Evolutionary conservation across 345 rosid genomes (phyloP), one percentile per base, ranked within the genome.

Genomic region (Sisymbrium altissimum): DNA sequence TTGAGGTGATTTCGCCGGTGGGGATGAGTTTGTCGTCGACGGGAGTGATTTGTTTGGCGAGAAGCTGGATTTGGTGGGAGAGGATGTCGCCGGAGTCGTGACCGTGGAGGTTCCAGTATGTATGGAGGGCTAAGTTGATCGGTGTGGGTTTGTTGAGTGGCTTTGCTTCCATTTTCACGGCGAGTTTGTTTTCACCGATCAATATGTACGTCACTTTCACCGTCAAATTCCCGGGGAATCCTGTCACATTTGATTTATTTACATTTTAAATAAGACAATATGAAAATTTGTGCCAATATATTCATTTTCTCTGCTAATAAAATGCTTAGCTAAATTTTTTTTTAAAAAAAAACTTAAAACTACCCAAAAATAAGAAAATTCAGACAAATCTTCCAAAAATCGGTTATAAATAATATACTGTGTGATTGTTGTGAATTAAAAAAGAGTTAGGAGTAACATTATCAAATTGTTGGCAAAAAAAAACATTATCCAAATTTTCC

Each of bases 31-130:
- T 25, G 2, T 77, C 58, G 58, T 92, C 84, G 15, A 92, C 97
- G 0, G 97, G 98, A 23, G 92, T 90, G 74, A 85, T 76, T 7
- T 49, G 32, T 0, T 78, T 78, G 29, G 84, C 88, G 10, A 79
- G 76, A 32, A 92, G 69, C 45, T 84, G 88, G 76, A 95, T 56
- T 3, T 77, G 67, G 79, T 95, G 87, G 18, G 84, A 80, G 23
- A 95, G 83, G 60, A 95, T 85, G 62, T 77, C 73, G 4, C 96
- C 96, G 50, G 91, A 86, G 66, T 61, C 70, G 64, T 95, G 94
- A 23, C 92, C 82, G 6, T 72, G 84, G 14, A 95, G 97, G 74
- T 95, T 90, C 93, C 97, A 95, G 61, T 95, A 90, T 4, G 86
- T 81, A 76, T 92, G 97, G 45, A 83, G 79, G 1, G 96, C 97